Conservation (phyloP, 2,329 filamentous ascomycete genomes). For the Biscogniauxia sp. region DNA sequence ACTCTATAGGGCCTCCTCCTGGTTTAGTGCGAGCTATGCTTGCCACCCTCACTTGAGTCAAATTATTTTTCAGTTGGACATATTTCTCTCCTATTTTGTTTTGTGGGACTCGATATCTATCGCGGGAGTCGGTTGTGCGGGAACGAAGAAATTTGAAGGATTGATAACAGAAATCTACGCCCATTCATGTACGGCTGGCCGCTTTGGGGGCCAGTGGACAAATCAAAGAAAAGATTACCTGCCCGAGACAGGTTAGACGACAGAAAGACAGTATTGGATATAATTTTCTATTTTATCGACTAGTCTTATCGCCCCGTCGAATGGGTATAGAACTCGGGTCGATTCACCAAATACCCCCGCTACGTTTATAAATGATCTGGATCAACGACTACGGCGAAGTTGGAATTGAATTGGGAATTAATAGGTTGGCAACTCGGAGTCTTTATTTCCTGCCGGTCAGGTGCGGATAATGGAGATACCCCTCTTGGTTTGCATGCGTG, state of each 20-base stretch:
- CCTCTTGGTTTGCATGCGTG: background rate
- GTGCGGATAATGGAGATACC: background rate
- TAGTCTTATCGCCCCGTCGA: background rate
- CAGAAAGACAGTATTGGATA: background rate
- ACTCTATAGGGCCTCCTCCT: slow-evolving; percentile 57
- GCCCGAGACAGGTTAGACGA: background rate
- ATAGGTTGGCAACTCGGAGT: background rate
- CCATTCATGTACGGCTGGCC: background rate
- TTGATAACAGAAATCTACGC: background rate
- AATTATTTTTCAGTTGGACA: background rate
- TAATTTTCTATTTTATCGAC: background rate
- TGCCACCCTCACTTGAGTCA: slow-evolving; percentile 59
- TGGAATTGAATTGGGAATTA: background rate
- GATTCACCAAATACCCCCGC: background rate
- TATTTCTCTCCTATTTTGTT: background rate
- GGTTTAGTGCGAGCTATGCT: slow-evolving; percentile 67
- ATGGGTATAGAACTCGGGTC: background rate
- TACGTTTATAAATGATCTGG: background rate
- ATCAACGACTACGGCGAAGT: background rate
- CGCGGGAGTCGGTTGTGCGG: background rate
- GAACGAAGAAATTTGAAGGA: background rate
- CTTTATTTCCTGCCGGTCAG: background rate
- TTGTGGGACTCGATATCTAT: background rate
- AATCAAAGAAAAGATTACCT: background rate
- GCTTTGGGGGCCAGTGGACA: background rate